Evolutionary conservation across 371 early-diverging fungal species (phyloP), one percentile per base, ranked within the genome.

Genomic region (Chytridium lagenaria): DNA sequence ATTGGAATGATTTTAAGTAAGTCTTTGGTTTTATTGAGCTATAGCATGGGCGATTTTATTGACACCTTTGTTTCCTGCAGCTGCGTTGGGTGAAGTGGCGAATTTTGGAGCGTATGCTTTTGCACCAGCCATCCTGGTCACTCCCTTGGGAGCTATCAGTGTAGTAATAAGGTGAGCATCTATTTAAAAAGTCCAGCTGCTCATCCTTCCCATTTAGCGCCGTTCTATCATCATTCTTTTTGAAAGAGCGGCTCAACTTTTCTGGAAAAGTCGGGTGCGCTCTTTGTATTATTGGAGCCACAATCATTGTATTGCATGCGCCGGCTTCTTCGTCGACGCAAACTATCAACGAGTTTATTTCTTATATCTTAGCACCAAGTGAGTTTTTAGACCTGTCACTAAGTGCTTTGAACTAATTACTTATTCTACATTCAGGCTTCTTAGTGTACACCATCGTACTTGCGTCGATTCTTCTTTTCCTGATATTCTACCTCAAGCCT

Each of bases 71-170:
- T 16, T 44, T 23, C 39, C 31, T 72, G n/a, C 30, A 66, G 39
- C 66, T 28, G 50, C 51, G 5, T 30, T 68, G 3, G 52, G 68
- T 5, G 68, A 68, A 86, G 79, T 95, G 31, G 85, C 91, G 71
- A 97, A 97, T 84, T 94, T 97, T 84, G 93, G 94, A 1, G 98
- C 98, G 0, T 97, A 97, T 77, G 92, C 96, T 16, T 97, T 96
- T 81, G 91, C 95, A 15, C 97, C 95, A 0, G 94, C 96, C 26
- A 93, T 95, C 65, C 33, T 95, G 16, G 93, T 95, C 26, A 95
- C 96, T 26, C 95, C 95, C 1, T 86, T 95, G 63, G 94, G 95
- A 50, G 92, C 94, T 1, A 82, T 95, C n/a, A 90, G 90, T 77
- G 95, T 95, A 23, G 90, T 94, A 59, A 86, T 94, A 50, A 93